Base-by-base conservation (phyloP, 768 basidiomycete species). In the Xerocomus spinulosus region DNA sequence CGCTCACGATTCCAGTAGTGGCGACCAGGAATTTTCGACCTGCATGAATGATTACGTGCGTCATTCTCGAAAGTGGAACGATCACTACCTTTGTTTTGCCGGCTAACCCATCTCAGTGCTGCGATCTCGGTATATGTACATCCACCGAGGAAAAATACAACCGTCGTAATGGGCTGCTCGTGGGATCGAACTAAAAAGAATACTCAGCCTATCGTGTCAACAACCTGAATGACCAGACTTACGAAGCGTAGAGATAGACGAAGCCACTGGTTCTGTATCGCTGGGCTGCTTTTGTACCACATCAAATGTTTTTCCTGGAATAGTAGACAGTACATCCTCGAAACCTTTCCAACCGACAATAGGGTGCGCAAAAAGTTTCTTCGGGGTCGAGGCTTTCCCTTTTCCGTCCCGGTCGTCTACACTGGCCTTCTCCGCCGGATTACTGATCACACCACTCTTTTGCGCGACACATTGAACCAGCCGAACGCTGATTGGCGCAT, bases 101-200 rank as follows among this genome's bases (percentile, higher is more conserved):
- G 79, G 47, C 82, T 78, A 60, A 95, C 85, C 92, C 92, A 96
- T 63, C 96, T 77, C 55, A 99, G 65, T 6, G 95, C 95, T 30
- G 96, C 85, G 50, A 98, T 92, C 71, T 98, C 96, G 9, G 95
- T 95, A 58, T 90, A 96, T 12, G 96, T 99, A 65, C 93, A 93
- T 4, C 95, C 96, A 23, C 96, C 96, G 26, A 98, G 70, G 79
- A 98, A 97, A 70, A 97, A 96, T 9, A 99, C 88, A 15, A 95
- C 79, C 3, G 92, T 95, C 5, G 86, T 95, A 8, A 82, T 87
- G 3, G 78, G 70, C 57, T 79, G 77, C 51, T 85, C 87, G 42
- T 72, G 73, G 1, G 75, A 66, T 49, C 69, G 69, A 45, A 74
- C 79, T 81, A 53, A 28, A 43, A 44, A 49, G 5, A 18, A 51